Conservation (phyloP, 192 early-diverging fungal species). For the Rhizoclosmatium globosum region DNA sequence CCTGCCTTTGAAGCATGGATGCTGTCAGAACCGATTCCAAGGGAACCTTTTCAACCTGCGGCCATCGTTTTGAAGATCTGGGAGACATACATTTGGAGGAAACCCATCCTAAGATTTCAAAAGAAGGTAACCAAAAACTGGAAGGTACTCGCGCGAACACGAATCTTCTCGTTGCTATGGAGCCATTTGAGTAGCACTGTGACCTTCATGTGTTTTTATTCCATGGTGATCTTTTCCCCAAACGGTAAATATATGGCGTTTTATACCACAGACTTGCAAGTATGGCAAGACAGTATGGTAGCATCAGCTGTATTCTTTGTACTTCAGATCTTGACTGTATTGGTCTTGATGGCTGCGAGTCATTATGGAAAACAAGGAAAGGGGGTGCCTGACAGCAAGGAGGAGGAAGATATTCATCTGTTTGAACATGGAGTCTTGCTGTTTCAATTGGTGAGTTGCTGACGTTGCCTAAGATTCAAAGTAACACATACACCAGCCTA, state of each 20-base stretch:
- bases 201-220: background rate
- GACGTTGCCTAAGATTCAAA: background rate
- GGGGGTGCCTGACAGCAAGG: background rate
- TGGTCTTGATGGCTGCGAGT: background rate
- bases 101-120: background rate
- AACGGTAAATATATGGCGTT: constrained; percentile 5
- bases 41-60: background rate
- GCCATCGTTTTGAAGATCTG: background rate
- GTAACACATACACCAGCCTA: background rate
- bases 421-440: background rate
- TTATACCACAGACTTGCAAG: background rate
- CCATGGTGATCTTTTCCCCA: background rate
- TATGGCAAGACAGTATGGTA: background rate
- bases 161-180: background rate
- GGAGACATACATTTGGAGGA: background rate
- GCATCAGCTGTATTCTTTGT: background rate
- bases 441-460: background rate
- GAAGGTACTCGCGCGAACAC: background rate
- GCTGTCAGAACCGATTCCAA: background rate
- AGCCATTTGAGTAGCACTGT: background rate
- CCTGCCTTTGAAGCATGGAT: background rate
- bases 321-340: background rate
- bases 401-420: background rate
- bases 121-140: background rate
- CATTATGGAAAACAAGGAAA: background rate